Evolutionary conservation across 257 asterid genomes (phyloP).

Genomic region (Eustoma russellianum): DNA sequence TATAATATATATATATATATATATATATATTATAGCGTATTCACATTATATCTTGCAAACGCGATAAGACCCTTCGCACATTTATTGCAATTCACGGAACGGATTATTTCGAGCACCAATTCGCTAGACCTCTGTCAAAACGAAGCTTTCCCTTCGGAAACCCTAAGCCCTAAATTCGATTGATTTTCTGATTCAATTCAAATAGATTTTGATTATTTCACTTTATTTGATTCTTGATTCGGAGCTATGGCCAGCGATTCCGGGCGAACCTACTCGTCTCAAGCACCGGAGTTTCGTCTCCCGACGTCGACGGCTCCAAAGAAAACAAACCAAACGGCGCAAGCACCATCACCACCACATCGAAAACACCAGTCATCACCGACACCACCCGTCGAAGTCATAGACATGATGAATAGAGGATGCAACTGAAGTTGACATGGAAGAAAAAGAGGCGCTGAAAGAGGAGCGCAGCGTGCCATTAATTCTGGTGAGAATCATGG

Average conservation of each 20-base stretch:
- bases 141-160: not conserved
- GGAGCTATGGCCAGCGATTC: slow-evolving; percentile 59
- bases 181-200: slow-evolving; percentile 4
- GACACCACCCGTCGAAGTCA: slow-evolving; percentile 47
- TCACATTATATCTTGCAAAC: too few relatives aligned
- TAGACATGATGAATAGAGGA: slow-evolving; percentile 14
- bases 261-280: slow-evolving; percentile 42
- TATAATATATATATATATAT: too few relatives aligned
- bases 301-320: slow-evolving; percentile 49
- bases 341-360: slow-evolving; percentile 71
- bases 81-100: too few relatives aligned
- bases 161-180: slow-evolving; percentile 25
- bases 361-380: slow-evolving; percentile 41
- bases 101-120: too few relatives aligned
- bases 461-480: slow-evolving; percentile 11
- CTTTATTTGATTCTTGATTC: not conserved
- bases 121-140: not conserved
- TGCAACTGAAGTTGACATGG: slow-evolving; percentile 15
- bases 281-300: slow-evolving; percentile 63
- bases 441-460: slow-evolving; percentile 8
- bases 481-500: slow-evolving; percentile 12
- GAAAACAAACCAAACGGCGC: slow-evolving; percentile 74
- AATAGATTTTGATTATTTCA: too few relatives aligned
- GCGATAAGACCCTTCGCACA: too few relatives aligned
- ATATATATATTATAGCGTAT: too few relatives aligned